Base-by-base conservation (phyloP, 805 yeast species). In the Teunomyces stri region DNA sequence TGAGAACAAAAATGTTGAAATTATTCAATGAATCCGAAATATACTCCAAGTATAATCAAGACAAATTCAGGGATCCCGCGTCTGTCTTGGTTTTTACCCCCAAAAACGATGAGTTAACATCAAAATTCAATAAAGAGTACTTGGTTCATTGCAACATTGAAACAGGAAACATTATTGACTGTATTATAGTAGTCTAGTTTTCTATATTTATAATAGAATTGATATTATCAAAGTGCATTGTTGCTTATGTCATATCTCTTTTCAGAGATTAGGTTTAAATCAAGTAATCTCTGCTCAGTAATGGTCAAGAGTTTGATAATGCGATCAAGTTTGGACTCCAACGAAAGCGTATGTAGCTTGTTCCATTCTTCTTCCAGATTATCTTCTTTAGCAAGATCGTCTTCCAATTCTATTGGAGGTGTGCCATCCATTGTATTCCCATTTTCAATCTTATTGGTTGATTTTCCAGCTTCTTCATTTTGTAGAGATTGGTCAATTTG, bases 241-340 rank as follows among this genome's bases (percentile, higher is more conserved):
- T 59, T 57, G 35, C 50, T 56, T 31, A 61, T 51, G 6, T 47
- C 37, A 42, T 55, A 62, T 18, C 64, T 48, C 47, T 63, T 65
- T 31, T 57, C 60, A n/a, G 56, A 51, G 16, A 55, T 61, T 16
- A 64, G 49, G 42, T 62, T 61, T 52, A 68, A 56, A 45, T 68
- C 70, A 44, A 70, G 64, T 38, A 80, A 58, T 58, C 77, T 65
- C 55, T 79, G 79, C 56, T 82, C 88, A 6, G 85, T 79, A 71
- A 87, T 80, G 2, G 77, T 72, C 86, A 87, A 84, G 40, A 84
- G 58, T 57, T 81, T 80, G 43, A 82, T 69, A 22, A 84, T 66
- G 46, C 79, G 75, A 52, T 81, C 80, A 48, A 85, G 64, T 39
- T 64, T 67, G 5, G 75, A 77, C 61, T 65, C 75, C 16, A 64